A percentile compares a stretch with the other conserved stretches of the same genome.
These are phyloP conservation scores for Fusarium zealandicum DNA, from an alignment of 2,329 filamentous ascomycete genomes.

Conservation along the genomic window DNA sequence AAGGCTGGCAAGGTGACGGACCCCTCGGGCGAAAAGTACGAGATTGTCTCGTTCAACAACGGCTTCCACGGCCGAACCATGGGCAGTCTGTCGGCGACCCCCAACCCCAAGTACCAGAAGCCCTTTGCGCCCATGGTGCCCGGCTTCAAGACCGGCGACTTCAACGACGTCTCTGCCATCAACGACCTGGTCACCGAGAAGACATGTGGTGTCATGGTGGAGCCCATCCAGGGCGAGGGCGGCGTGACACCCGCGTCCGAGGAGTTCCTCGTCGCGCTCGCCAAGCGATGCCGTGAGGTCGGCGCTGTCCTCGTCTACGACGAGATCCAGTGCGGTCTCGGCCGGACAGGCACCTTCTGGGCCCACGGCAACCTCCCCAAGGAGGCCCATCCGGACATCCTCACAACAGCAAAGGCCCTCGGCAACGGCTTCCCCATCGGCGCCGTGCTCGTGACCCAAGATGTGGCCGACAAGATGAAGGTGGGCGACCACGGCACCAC, in stretches of 20 bases:
- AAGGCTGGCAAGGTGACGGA: slow-evolving; percentile 84
- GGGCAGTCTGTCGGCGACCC: slow-evolving; percentile 93
- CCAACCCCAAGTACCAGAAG: slow-evolving; percentile 96
- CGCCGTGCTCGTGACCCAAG: slow-evolving; percentile 60
- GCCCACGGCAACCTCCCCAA: slow-evolving; percentile 78
- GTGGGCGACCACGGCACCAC: slow-evolving; percentile 90
- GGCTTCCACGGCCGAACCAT: slow-evolving; percentile 98
- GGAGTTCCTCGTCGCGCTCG: slow-evolving; percentile 85
- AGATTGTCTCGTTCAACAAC: slow-evolving; percentile 88
- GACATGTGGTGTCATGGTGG: slow-evolving; percentile 93
- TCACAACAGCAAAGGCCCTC: slow-evolving; percentile 94
- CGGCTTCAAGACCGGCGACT: slow-evolving; percentile 85
- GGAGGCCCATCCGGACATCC: slow-evolving; percentile 88
- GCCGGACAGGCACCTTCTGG: slow-evolving; percentile 88
- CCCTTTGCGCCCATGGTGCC: slow-evolving; percentile 96
- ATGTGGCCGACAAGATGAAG: slow-evolving; percentile 52
- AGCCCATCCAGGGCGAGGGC: slow-evolving; percentile 97
- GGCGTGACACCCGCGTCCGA: slow-evolving; percentile 85
- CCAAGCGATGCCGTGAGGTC: slow-evolving; percentile 82
- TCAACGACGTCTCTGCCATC: slow-evolving; percentile 80
- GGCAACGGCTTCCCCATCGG: slow-evolving; percentile 97
- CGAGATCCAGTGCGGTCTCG: slow-evolving; percentile 95
- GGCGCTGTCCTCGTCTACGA: slow-evolving; percentile 92
- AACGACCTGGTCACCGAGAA: slow-evolving; percentile 78
- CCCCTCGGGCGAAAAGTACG: slow-evolving; percentile 75